phyloP scores from a whole-genome alignment of 2,329 filamentous ascomycete species.

The Diatrype stigma region DNA sequence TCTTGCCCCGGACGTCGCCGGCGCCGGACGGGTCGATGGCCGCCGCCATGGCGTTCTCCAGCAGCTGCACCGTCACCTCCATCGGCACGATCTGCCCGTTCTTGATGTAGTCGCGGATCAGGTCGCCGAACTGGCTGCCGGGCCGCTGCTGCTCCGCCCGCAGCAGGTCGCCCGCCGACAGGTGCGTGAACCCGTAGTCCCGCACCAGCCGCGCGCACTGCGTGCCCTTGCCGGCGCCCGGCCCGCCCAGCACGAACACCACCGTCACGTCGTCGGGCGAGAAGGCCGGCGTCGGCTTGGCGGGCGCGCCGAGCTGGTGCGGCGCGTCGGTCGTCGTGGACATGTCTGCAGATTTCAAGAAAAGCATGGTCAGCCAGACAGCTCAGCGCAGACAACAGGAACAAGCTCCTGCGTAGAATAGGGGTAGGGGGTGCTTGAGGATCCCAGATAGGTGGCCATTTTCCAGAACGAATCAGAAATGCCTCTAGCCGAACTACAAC shows the following conservation, averaged over 20 bases:
- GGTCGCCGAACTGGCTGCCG: conserved; percentile 81
- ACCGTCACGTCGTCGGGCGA: conserved; percentile 76
- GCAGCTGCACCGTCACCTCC: conserved; percentile 90
- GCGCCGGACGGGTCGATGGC: conserved; percentile 47
- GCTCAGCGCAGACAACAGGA: too few relatives aligned
- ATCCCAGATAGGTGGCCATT: too few relatives aligned
- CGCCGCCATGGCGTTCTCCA: conserved; percentile 88
- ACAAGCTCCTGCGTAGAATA: too few relatives aligned
- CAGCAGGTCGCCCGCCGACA: conserved; percentile 89
- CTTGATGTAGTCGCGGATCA: conserved; percentile 92
- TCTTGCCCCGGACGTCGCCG: conserved; percentile 31
- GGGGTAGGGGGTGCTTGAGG: too few relatives aligned
- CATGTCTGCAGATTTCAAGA: not conserved
- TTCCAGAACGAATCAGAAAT: too few relatives aligned
- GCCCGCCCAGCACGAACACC: conserved; percentile 92
- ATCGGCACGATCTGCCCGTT: conserved; percentile 97
- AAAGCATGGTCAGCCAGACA: not conserved
- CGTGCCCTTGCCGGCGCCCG: conserved; percentile 93
- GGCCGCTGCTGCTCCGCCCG: conserved; percentile 87
- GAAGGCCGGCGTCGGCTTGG: conserved; percentile 62
- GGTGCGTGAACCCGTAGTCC: conserved; percentile 87
- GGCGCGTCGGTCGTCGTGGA: not conserved
- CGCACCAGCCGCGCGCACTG: conserved; percentile 86
- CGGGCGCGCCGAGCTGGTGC: conserved; percentile 32
- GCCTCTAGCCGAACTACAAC: too few relatives aligned